Evolutionary conservation across 1,284 basidiomycete genomes (phyloP).

Genomic region (Apiotrichum laibachii): DNA sequence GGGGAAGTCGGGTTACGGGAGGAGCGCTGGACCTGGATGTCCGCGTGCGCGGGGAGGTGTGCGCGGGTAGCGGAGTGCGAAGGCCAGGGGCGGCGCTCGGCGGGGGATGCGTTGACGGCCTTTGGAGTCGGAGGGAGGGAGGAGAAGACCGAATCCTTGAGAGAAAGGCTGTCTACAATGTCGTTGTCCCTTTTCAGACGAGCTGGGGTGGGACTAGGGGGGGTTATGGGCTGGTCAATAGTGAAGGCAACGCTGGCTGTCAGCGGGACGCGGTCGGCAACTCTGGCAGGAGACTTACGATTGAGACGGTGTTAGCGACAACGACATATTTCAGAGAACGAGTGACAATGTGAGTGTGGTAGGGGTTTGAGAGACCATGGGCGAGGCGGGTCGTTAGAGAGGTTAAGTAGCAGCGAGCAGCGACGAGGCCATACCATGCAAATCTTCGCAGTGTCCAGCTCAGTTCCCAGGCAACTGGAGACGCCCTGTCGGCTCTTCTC

Average conservation of each 20-base stretch:
- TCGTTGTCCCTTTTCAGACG: background rate
- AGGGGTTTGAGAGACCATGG: too few species aligned
- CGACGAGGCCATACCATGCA: too few species aligned
- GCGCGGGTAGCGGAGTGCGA: slow-evolving; percentile 2
- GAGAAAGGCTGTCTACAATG: background rate
- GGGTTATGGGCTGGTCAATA: background rate
- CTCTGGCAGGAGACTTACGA: too few species aligned
- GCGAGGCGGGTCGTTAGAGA: too few species aligned
- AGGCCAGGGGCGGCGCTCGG: background rate
- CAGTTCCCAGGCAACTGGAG: too few species aligned
- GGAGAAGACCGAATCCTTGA: slow-evolving; percentile 1
- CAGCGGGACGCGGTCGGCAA: too few species aligned
- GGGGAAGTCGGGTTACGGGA: background rate
- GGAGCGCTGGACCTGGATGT: background rate
- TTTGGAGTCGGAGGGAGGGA: background rate
- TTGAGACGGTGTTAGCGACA: too few species aligned
- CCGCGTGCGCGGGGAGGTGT: background rate
- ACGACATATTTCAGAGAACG: too few species aligned
- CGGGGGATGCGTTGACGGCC: background rate
- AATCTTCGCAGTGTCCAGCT: too few species aligned
- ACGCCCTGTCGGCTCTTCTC: too few species aligned
- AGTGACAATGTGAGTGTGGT: too few species aligned
- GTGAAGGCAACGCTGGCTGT: background rate
- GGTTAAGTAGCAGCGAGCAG: too few species aligned
- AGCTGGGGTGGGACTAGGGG: background rate